Evolutionary conservation across 2,329 filamentous ascomycete species (phyloP).

Genomic region (Acarospora socialis): DNA sequence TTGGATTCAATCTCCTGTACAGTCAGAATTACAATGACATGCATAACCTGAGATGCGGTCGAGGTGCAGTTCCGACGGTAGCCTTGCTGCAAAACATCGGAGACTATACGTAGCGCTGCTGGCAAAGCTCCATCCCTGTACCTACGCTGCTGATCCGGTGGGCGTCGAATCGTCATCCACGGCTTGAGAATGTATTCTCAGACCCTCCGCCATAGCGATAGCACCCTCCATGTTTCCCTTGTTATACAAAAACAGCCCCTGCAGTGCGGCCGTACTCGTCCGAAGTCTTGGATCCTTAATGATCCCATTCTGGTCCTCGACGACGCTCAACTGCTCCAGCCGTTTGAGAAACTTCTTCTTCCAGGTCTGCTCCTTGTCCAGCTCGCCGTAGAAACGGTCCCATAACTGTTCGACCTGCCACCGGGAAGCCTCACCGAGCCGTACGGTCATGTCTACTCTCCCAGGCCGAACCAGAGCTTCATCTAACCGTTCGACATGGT

Average conservation of each 20-base stretch:
- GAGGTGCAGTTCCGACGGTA: no score
- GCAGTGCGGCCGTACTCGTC: conserved; percentile 81
- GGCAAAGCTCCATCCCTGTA: no score
- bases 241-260: conserved; percentile 90
- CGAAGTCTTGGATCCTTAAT: conserved; percentile 30
- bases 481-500: conserved; percentile 80
- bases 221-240: conserved; percentile 83
- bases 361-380: conserved; percentile 50
- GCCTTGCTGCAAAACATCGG: no score
- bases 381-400: conserved; percentile 85
- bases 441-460: conserved; percentile 82
- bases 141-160: no score
- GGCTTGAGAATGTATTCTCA: no score
- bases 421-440: conserved; percentile 73
- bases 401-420: conserved; percentile 80
- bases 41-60: no score
- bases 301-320: conserved; percentile 41
- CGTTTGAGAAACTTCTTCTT: conserved; percentile 56
- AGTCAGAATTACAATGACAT: no score
- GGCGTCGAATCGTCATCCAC: no score
- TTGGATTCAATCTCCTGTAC: no score
- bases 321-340: conserved; percentile 55
- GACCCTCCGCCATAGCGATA: conserved; percentile 59
- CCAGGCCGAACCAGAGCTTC: conserved; percentile 82
- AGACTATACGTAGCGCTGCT: no score